phyloP scores from a whole-genome alignment of 176 grass and related monocot species.

The Oropetium thomaeum region DNA sequence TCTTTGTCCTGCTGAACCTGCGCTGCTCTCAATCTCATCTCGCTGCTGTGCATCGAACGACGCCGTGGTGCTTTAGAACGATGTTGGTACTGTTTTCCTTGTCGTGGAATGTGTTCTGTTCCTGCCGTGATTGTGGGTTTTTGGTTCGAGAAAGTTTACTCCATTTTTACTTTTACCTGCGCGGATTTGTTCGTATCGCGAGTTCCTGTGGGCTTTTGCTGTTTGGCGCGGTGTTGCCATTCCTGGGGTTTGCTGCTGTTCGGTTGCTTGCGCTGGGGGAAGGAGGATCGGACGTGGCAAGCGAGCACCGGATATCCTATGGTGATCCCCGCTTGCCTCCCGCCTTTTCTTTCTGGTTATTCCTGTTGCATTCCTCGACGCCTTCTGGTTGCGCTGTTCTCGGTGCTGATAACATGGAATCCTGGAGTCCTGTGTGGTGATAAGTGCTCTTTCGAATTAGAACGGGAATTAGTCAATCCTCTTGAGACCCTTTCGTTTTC shows the following conservation, averaged over 20 bases:
- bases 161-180: not conserved
- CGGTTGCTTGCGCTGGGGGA: not conserved
- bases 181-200: not conserved
- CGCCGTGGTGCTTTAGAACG: not conserved
- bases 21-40: not conserved
- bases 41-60: not conserved
- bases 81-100: not conserved
- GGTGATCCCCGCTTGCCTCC: conserved; percentile 16
- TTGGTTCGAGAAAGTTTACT: not conserved
- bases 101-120: not conserved
- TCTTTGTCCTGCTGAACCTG: not conserved
- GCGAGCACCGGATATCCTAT: conserved; percentile 2
- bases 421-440: not conserved
- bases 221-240: not conserved
- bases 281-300: not conserved
- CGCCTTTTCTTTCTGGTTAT: not conserved
- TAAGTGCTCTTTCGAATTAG: not conserved
- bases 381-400: not conserved
- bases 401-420: not conserved
- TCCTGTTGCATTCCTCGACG: not conserved
- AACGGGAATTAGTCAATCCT: conserved; percentile 1
- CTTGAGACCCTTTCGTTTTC: not conserved
- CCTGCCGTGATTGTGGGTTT: not conserved
- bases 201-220: not conserved
- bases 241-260: not conserved